Conservation (phyloP, 2,329 filamentous ascomycete genomes). For the Botrytis galanthina region DNA sequence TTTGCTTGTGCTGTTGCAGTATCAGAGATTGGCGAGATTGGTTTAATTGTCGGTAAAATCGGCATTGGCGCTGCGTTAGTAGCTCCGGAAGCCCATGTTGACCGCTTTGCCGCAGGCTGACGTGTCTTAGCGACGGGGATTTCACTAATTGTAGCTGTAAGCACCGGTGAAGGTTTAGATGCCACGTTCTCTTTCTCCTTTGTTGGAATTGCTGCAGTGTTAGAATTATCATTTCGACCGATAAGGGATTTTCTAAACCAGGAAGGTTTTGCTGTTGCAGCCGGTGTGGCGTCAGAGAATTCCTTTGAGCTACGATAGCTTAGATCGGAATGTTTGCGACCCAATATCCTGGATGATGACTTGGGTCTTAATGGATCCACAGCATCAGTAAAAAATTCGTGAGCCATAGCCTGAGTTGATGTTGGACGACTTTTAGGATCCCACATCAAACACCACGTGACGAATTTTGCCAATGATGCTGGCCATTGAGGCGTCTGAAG, state of each 20-base stretch:
- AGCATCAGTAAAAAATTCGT: conserved; percentile 92
- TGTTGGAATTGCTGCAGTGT: conserved; percentile 50
- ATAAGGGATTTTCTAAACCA: conserved; percentile 98
- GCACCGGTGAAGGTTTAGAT: conserved; percentile 47
- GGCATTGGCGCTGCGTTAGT: conserved; percentile 86
- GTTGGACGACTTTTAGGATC: conserved; percentile 90
- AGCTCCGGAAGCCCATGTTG: conserved; percentile 86
- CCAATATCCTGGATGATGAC: conserved; percentile 80
- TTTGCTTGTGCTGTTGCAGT: conserved; percentile 86
- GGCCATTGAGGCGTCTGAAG: conserved; percentile 91
- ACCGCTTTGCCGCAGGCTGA: conserved; percentile 68
- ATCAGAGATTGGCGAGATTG: conserved; percentile 95
- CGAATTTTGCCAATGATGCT: conserved; percentile 80
- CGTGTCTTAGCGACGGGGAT: conserved; percentile 45
- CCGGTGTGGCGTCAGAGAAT: conserved; percentile 51
- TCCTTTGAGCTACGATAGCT: conserved; percentile 67
- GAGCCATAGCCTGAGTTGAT: conserved; percentile 87
- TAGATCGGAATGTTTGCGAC: conserved; percentile 86
- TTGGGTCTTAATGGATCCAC: conserved; percentile 90
- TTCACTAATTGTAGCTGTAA: conserved; percentile 43
- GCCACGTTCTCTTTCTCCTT: conserved; percentile 48
- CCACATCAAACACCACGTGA: conserved; percentile 99
- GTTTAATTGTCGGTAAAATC: conserved; percentile 89
- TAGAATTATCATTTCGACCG: conserved; percentile 68
- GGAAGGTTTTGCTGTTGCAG: conserved; percentile 76